Evolutionary conservation across 2,329 filamentous ascomycete genomes (phyloP).

Genomic region (Cytospora schulzeri): DNA sequence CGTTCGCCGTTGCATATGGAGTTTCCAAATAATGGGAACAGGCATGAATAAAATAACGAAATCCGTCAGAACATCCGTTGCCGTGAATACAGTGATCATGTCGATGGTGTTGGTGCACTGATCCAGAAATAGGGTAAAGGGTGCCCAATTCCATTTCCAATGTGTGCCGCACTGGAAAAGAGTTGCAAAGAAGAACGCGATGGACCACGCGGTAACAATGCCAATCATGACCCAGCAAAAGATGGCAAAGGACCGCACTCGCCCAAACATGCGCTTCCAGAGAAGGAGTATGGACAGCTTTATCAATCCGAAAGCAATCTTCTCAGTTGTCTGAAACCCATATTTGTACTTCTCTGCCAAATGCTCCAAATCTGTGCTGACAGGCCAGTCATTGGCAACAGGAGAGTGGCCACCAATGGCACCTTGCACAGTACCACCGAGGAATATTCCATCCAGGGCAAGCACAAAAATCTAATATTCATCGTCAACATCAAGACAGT

Average conservation of each 20-base stretch:
- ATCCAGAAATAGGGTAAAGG: conserved; percentile 25
- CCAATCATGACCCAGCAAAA: conserved; percentile 28
- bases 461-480: no score
- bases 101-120: conserved; percentile 15
- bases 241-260: conserved; percentile 16
- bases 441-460: no score
- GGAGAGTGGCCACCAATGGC: no score
- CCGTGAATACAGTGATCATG: conserved; percentile 24
- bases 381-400: conserved; percentile 25
- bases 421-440: no score
- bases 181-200: conserved; percentile 32
- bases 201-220: conserved; percentile 27
- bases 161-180: conserved; percentile 30
- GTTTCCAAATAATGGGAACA: conserved; percentile 5
- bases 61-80: conserved; percentile 23
- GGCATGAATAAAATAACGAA: conserved; percentile 6
- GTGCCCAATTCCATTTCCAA: conserved; percentile 29
- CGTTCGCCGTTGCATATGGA: conserved; percentile 8
- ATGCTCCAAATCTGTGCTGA: conserved; percentile 24
- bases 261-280: conserved; percentile 30
- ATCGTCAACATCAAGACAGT: no score
- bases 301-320: conserved; percentile 30
- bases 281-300: conserved; percentile 33
- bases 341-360: conserved; percentile 30
- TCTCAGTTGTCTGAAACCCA: conserved; percentile 30